phyloP scores from a whole-genome alignment of 352 stramenopile genomes.

The Globisporangium irregulare region DNA sequence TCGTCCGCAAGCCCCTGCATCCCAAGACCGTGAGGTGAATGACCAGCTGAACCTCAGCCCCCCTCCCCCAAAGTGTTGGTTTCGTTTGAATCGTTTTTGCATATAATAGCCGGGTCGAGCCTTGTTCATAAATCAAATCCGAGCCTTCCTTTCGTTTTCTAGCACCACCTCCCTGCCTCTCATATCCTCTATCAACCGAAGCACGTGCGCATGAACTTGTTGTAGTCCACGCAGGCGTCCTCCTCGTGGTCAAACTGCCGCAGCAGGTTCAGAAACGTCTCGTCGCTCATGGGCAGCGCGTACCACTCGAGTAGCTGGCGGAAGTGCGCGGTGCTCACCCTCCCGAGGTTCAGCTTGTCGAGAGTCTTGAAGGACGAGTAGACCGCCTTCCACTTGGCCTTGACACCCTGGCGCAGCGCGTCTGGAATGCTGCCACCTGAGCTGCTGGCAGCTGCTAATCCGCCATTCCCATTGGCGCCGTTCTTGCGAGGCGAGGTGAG shows the following conservation, averaged over 20 bases:
- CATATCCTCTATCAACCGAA: conserved; percentile 21
- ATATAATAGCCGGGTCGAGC: neutral
- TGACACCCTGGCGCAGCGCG: conserved; percentile 39
- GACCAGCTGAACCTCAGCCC: neutral
- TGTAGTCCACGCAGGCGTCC: conserved; percentile 70
- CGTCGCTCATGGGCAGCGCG: conserved; percentile 44
- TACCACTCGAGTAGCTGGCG: conserved; percentile 78
- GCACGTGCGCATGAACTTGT: conserved; percentile 67
- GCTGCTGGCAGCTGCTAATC: neutral
- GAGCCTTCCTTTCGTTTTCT: neutral
- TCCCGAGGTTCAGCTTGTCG: conserved; percentile 50
- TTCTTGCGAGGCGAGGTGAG: conserved; percentile 6
- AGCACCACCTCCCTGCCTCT: neutral
- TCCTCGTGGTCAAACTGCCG: conserved; percentile 57
- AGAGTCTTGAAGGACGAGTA: conserved; percentile 67
- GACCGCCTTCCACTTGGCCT: conserved; percentile 47
- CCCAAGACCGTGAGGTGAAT: conserved; percentile 13
- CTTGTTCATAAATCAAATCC: neutral
- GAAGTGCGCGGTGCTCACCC: conserved; percentile 59
- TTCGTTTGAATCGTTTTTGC: neutral
- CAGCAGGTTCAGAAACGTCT: conserved; percentile 52
- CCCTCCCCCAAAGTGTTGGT: neutral
- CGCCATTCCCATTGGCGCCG: neutral
- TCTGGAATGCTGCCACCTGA: conserved; percentile 31
- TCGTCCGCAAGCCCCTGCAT: neutral